Percentiles rank a stretch among this genome's conserved stretches.
phyloP scores from a whole-genome alignment of 208 protist genomes.

The Trypanosomatidae sp. region DNA sequence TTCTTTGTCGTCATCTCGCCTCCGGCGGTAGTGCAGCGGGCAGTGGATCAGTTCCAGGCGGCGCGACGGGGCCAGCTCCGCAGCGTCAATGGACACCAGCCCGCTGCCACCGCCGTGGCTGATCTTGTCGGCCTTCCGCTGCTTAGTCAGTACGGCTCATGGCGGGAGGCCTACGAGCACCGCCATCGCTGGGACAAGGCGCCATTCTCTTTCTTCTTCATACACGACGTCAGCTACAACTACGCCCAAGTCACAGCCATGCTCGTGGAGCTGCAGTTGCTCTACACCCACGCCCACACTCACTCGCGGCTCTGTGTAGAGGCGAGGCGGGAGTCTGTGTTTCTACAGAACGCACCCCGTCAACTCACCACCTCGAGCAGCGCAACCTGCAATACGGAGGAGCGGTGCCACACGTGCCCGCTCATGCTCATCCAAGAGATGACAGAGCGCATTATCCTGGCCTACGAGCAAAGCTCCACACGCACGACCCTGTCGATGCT shows the following conservation, averaged over 20 bases:
- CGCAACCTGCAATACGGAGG: conserved; percentile 22
- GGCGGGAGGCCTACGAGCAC: conserved; percentile 81
- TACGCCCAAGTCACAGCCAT: conserved; percentile 77
- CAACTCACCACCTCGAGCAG: conserved; percentile 15
- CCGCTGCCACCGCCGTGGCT: conserved; percentile 17
- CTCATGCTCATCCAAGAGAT: conserved; percentile 68
- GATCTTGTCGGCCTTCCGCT: conserved; percentile 73
- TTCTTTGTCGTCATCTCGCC: conserved; percentile 83
- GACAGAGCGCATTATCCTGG: conserved; percentile 77
- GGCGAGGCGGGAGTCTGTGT: conserved; percentile 25
- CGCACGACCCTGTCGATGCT: conserved; percentile 70
- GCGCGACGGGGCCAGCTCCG: conserved; percentile 32
- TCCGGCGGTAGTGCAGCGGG: conserved; percentile 40
- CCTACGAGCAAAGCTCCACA: conserved; percentile 72
- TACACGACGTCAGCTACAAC: conserved; percentile 85
- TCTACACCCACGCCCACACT: conserved; percentile 46
- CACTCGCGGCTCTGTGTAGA: conserved; percentile 54
- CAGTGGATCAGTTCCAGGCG: conserved; percentile 36
- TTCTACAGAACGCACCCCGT: conserved; percentile 26
- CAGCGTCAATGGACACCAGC: neutral
- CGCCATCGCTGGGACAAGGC: conserved; percentile 61
- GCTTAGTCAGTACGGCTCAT: conserved; percentile 85
- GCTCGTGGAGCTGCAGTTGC: conserved; percentile 63
- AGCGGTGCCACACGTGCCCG: conserved; percentile 47
- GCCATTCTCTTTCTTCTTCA: conserved; percentile 84